Evolutionary conservation across 2,329 filamentous ascomycete species (phyloP).

Genomic region (Monilinia aucupariae): DNA sequence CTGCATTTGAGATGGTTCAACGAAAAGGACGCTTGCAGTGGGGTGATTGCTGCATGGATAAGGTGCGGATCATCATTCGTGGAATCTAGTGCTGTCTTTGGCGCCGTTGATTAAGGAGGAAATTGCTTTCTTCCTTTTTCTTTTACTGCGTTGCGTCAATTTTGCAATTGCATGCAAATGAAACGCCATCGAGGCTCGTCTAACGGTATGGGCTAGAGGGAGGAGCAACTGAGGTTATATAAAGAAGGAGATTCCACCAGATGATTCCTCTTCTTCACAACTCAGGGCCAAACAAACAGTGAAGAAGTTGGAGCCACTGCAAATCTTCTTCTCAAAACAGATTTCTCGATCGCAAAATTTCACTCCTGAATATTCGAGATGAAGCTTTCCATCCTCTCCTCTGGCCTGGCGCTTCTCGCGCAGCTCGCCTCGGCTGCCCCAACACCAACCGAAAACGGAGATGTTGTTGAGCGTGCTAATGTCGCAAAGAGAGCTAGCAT

Average conservation of each 20-base stretch:
- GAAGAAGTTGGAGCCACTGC: neutral
- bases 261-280: neutral
- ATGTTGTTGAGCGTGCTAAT: conserved; percentile 17
- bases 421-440: conserved; percentile 40
- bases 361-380: conserved; percentile 34
- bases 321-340: neutral
- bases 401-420: conserved; percentile 41
- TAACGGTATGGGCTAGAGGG: neutral
- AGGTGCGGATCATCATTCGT: conserved; percentile 9
- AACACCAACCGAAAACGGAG: conserved; percentile 42
- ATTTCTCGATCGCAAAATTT: neutral
- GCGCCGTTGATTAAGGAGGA: neutral
- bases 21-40: neutral
- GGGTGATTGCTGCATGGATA: neutral
- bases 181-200: neutral
- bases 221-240: neutral
- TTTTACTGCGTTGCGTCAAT: neutral
- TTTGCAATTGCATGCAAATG: neutral
- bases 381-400: conserved; percentile 45
- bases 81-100: neutral
- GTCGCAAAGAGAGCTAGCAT: conserved; percentile 42
- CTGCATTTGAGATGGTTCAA: too few species aligned
- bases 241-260: neutral
- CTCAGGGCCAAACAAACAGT: neutral
- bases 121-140: neutral